Evolutionary conservation across 768 basidiomycete species (phyloP).

Genomic region (Boletales sp.): DNA sequence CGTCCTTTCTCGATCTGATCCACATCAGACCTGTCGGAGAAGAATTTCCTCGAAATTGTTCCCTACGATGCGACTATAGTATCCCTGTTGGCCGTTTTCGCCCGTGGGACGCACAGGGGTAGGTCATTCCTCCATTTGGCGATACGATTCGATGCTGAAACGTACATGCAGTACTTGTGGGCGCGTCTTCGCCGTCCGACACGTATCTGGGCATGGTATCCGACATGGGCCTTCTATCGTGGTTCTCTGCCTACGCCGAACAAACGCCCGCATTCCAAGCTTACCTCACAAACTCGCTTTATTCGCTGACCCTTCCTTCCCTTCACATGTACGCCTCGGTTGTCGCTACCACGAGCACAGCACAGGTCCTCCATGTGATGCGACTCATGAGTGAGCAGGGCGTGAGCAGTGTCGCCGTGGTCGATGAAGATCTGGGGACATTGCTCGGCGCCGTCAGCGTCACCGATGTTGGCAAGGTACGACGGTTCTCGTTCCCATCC

Average conservation of each 20-base stretch:
- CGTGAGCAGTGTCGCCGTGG: slow-evolving; percentile 77
- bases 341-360: slow-evolving; percentile 56
- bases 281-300: slow-evolving; percentile 51
- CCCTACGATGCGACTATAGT: slow-evolving; percentile 62
- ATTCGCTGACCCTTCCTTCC: slow-evolving; percentile 58
- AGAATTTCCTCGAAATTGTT: slow-evolving; percentile 69
- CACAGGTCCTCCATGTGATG: slow-evolving; percentile 77
- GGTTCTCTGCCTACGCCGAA: slow-evolving; percentile 58
- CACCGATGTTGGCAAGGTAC: slow-evolving; percentile 75
- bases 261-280: slow-evolving; percentile 34
- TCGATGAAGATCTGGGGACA: slow-evolving; percentile 60
- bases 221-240: slow-evolving; percentile 65
- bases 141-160: slow-evolving; percentile 1
- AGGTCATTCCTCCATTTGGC: slow-evolving; percentile 10
- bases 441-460: slow-evolving; percentile 78
- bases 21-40: slow-evolving; percentile 71
- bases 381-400: slow-evolving; percentile 82
- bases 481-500: neutral
- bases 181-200: slow-evolving; percentile 39
- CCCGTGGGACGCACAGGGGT: slow-evolving; percentile 73
- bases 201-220: slow-evolving; percentile 71
- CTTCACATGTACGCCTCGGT: slow-evolving; percentile 61
- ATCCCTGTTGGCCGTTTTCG: slow-evolving; percentile 61
- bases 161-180: slow-evolving; percentile 48
- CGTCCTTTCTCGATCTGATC: slow-evolving; percentile 1